Percentiles rank a stretch among this genome's conserved stretches.
These are phyloP conservation scores for Penicillium manginii DNA, from an alignment of 495 filamentous ascomycete species.

Conservation along the genomic window DNA sequence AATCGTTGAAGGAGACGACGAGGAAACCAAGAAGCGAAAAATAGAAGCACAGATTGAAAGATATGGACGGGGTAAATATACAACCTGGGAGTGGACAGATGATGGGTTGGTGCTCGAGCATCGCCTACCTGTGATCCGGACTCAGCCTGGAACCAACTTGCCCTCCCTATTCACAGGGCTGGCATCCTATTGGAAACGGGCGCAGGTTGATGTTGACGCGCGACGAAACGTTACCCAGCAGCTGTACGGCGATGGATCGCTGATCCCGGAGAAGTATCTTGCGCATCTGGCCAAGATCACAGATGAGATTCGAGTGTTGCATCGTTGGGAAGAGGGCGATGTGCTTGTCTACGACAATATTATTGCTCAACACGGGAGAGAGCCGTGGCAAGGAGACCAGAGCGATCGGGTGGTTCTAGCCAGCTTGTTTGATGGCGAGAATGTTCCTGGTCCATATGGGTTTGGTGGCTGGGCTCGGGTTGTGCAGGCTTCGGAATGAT, in stretches of 20 bases:
- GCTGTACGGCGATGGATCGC: constrained; percentile 53
- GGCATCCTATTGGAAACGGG: constrained; percentile 50
- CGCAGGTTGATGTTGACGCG: constrained; percentile 22
- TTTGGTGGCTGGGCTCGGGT: constrained; percentile 50
- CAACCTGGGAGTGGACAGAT: constrained; percentile 55
- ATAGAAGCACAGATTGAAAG: constrained; percentile 57
- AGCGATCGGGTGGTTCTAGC: constrained; percentile 48
- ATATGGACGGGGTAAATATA: constrained; percentile 35
- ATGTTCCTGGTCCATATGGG: constrained; percentile 47
- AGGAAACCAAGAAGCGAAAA: constrained; percentile 43
- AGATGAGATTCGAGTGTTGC: constrained; percentile 51
- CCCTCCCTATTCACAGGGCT: constrained; percentile 56
- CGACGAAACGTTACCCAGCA: constrained; percentile 31
- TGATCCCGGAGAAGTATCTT: constrained; percentile 54
- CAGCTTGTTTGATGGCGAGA: constrained; percentile 46
- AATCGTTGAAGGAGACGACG: constrained; percentile 49
- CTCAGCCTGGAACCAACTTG: constrained; percentile 52
- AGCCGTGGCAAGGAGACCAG: constrained; percentile 52
- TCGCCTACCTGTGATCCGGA: constrained; percentile 49
- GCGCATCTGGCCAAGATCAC: constrained; percentile 49
- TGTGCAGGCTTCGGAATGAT: constrained; percentile 39
- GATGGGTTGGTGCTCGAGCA: constrained; percentile 45
- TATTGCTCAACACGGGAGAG: constrained; percentile 51
- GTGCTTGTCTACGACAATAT: constrained; percentile 53
- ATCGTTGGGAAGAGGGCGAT: constrained; percentile 44